Conservation (phyloP, 2,329 filamentous ascomycete genomes). For the Fulvia fulva region DNA sequence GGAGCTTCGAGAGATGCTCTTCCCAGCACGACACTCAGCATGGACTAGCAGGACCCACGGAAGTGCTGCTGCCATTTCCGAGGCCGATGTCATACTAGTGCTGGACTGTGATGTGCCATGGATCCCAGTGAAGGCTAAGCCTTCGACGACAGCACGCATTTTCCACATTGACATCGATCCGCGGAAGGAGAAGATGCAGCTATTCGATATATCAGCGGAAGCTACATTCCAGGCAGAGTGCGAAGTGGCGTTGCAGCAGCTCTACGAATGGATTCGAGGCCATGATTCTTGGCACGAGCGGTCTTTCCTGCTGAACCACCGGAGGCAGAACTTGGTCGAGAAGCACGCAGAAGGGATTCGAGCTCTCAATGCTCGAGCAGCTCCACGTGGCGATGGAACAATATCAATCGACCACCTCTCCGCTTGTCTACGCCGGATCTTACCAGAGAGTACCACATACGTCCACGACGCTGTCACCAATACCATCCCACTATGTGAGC, state of each 20-base stretch:
- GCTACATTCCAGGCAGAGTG: slow-evolving; percentile 47
- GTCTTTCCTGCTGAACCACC: background rate
- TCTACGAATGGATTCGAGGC: slow-evolving; percentile 34
- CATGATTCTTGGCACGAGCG: background rate
- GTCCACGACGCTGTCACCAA: slow-evolving; percentile 20
- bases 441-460: slow-evolving; percentile 15
- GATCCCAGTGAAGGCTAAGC: slow-evolving; percentile 68
- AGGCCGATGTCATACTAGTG: slow-evolving; percentile 76
- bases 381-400: slow-evolving; percentile 1
- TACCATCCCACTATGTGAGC: slow-evolving; percentile 12
- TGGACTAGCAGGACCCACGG: slow-evolving; percentile 62
- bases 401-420: slow-evolving; percentile 14
- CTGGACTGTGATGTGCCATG: slow-evolving; percentile 84
- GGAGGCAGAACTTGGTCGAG: background rate
- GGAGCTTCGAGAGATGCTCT: slow-evolving; percentile 72
- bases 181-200: slow-evolving; percentile 54
- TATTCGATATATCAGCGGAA: slow-evolving; percentile 50
- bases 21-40: slow-evolving; percentile 60
- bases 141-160: slow-evolving; percentile 51
- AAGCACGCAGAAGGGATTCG: background rate
- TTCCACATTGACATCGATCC: slow-evolving; percentile 62
- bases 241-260: slow-evolving; percentile 58
- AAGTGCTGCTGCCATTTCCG: slow-evolving; percentile 62
- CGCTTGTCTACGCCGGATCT: slow-evolving; percentile 3
- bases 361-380: background rate